A percentile compares a stretch with the other conserved stretches of the same genome.
phyloP scores from a whole-genome alignment of 192 early-diverging fungal species.

The Ambispora gerdemannii region DNA sequence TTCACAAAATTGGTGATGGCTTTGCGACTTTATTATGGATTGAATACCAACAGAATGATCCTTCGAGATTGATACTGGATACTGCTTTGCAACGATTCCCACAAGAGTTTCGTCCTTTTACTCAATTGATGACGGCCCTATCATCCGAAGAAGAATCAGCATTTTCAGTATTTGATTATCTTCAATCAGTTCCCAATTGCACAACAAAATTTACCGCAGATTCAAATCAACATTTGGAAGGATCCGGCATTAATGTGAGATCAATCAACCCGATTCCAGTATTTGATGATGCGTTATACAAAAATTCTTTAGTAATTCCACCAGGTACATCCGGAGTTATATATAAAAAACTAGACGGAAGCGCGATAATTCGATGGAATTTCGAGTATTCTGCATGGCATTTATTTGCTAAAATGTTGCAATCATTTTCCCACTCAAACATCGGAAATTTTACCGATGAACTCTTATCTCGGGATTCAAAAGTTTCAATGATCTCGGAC shows the following conservation, averaged over 20 bases:
- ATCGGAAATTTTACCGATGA: neutral
- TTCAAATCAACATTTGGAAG: slow-evolving; percentile 18
- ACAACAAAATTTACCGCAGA: slow-evolving; percentile 31
- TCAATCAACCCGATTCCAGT: slow-evolving; percentile 31
- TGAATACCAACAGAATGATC: neutral
- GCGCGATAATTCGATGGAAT: neutral
- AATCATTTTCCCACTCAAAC: neutral
- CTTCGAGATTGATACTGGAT: slow-evolving; percentile 24
- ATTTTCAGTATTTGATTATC: slow-evolving; percentile 23
- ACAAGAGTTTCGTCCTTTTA: slow-evolving; percentile 30
- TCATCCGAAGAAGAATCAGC: slow-evolving; percentile 34
- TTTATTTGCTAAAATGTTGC: neutral
- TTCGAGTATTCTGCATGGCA: neutral
- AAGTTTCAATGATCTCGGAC: slow-evolving; percentile 32
- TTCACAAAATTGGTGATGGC: neutral
- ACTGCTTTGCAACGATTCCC: slow-evolving; percentile 35
- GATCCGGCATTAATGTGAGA: slow-evolving; percentile 12
- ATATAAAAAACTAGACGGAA: neutral
- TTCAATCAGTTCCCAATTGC: slow-evolving; percentile 32
- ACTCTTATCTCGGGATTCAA: neutral
- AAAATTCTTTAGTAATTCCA: slow-evolving; percentile 31
- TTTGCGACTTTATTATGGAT: neutral
- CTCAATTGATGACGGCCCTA: slow-evolving; percentile 32
- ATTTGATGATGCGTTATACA: slow-evolving; percentile 20
- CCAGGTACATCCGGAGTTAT: slow-evolving; percentile 10